Percentiles rank a stretch among this genome's conserved stretches.
Evolutionary conservation across 441 rosid species (phyloP).

Genomic region (Populus hybrid): DNA sequence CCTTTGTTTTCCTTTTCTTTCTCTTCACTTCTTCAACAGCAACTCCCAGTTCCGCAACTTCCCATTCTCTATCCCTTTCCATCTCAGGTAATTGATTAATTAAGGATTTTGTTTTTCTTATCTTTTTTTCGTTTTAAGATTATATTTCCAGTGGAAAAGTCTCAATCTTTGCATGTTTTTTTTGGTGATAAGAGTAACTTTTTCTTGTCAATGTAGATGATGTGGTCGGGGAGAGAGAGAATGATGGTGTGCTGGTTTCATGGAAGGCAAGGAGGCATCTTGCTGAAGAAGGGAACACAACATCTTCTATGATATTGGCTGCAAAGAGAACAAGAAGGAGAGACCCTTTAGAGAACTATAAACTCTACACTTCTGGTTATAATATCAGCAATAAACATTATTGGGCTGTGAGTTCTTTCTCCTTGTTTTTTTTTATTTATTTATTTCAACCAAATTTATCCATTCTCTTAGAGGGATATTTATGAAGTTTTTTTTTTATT

Average conservation of each 20-base stretch:
- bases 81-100: conserved; percentile 20
- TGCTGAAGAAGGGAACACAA: conserved; percentile 32
- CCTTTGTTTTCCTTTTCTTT: conserved; percentile 16
- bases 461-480: not conserved
- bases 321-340: conserved; percentile 62
- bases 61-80: not conserved
- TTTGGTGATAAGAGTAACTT: not conserved
- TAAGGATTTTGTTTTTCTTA: no score
- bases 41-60: not conserved
- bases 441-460: not conserved
- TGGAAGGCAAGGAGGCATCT: conserved; percentile 48
- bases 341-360: conserved; percentile 57
- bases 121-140: no score
- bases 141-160: no score
- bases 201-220: not conserved
- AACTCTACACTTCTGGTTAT: conserved; percentile 71
- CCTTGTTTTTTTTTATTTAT: not conserved
- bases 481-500: not conserved
- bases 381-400: conserved; percentile 75
- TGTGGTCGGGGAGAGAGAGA: conserved; percentile 22
- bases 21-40: conserved; percentile 23
- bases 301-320: conserved; percentile 65
- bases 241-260: conserved; percentile 21
- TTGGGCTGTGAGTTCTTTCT: conserved; percentile 63
- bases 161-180: no score